A percentile compares a stretch with the other conserved stretches of the same genome.
Conservation (phyloP, 106 monocot species). For the Chionographis japonica region DNA sequence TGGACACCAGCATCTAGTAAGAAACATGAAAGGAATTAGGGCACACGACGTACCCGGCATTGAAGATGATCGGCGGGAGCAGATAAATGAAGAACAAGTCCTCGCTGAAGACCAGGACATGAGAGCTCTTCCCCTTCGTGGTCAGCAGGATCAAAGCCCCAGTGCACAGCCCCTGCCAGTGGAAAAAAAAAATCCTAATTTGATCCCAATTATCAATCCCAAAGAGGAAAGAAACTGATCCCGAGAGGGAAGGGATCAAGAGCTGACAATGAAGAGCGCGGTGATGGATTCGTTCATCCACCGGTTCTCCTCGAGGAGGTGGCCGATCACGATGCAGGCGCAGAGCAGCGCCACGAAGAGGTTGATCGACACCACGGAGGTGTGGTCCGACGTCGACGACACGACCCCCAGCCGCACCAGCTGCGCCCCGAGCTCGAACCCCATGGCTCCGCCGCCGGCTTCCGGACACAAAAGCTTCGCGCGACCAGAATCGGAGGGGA, state of each 20-base stretch:
- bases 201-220: neutral
- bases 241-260: neutral
- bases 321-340: constrained; percentile 88
- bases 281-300: constrained; percentile 99
- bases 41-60: constrained; percentile 61
- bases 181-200: neutral
- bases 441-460: constrained; percentile 25
- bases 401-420: constrained; percentile 34
- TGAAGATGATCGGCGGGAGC: constrained; percentile 96
- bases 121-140: constrained; percentile 84
- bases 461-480: too few species aligned
- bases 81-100: constrained; percentile 95
- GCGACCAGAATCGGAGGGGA: too few species aligned
- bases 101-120: constrained; percentile 87
- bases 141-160: constrained; percentile 74
- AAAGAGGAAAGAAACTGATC: neutral
- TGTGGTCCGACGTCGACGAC: constrained; percentile 61
- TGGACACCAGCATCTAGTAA: too few species aligned
- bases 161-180: constrained; percentile 63
- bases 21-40: too few species aligned
- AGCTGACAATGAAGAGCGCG: constrained; percentile 66
- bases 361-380: constrained; percentile 76
- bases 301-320: constrained; percentile 84
- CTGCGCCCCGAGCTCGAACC: constrained; percentile 26
- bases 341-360: constrained; percentile 78